Evolutionary conservation across 345 rosid species (phyloP), one percentile per base, ranked within the genome.

Genomic region (Euphorbia tirucalli): DNA sequence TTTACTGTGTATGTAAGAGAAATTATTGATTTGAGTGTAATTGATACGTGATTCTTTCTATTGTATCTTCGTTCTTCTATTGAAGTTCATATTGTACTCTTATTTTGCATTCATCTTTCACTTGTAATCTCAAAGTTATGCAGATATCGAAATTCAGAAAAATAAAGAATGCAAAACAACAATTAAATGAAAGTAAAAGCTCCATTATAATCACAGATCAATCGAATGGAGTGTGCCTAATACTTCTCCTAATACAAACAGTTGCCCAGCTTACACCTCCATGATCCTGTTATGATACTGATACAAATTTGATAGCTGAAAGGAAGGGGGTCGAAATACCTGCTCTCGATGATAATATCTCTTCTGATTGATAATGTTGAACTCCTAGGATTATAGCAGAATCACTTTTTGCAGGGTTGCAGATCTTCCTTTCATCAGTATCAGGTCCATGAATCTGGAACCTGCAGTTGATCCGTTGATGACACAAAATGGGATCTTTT

Each of bases 1-100:
- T 13, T 22, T 21, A n/a, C 0, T 63, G 27, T 28, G 9, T 25
- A 16, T 72, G 50, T 41, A 16, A 37, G 2, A 30, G 62, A 50
- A 52, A 21, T 63, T 71, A 59, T 71, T 72, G 48, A 24, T 32
- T 63, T 16, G 27, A 22, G 27, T 25, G 16, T 28, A 49, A 19
- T 27, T 71, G 48, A 25, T 25, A 7, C 19, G 14, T 31, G 24
- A 31, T 63, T 49, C n/a, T 50, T 63, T 72, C 14, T 61, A 11
- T 61, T 13, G 24, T 61, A 4, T 32, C 31, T 32, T 59, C 32
- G 6, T 59, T 59, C 39, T 59, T 11, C n/a, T 59, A 1, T 5
- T 59, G 3, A 55, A 58, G 18, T 28, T 32, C 11, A 61, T 61
- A 31, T 41, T 41, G 37, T 32, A 32, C 2, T 2, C 37, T 32